A percentile compares a stretch with the other conserved stretches of the same genome.
Evolutionary conservation across 1,139 yeast genomes (phyloP).

Genomic region (Kodamaea alishanica): DNA sequence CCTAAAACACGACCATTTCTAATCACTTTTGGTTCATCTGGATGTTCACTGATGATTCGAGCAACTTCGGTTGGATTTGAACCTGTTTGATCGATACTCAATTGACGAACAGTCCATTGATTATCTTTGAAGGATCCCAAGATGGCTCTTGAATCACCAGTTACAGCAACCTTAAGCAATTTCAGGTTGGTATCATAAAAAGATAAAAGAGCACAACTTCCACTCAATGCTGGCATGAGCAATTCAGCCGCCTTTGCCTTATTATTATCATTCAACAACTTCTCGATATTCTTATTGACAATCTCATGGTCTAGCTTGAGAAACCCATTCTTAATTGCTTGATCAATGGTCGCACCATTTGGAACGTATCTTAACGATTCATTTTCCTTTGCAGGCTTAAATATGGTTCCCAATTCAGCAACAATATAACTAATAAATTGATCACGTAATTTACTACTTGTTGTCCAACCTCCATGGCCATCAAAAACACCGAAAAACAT

Average conservation of each 20-base stretch:
- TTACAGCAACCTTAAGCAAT: conserved; percentile 80
- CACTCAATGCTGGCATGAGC: conserved; percentile 90
- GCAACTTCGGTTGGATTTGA: conserved; percentile 84
- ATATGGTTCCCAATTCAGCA: conserved; percentile 68
- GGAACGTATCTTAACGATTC: conserved; percentile 55
- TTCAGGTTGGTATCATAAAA: conserved; percentile 77
- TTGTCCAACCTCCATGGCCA: conserved; percentile 97
- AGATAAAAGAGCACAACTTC: conserved; percentile 87
- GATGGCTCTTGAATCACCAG: conserved; percentile 95
- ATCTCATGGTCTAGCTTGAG: conserved; percentile 81
- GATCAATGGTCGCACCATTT: conserved; percentile 64
- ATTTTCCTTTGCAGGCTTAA: conserved; percentile 50
- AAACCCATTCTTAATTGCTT: conserved; percentile 80
- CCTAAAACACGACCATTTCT: conserved; percentile 91
- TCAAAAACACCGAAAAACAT: conserved; percentile 95
- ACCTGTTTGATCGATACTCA: conserved; percentile 93
- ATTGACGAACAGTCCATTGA: conserved; percentile 82
- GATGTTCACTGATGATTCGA: conserved; percentile 82
- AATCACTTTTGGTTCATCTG: conserved; percentile 80
- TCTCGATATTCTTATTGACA: conserved; percentile 69
- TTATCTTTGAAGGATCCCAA: conserved; percentile 71
- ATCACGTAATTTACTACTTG: conserved; percentile 79
- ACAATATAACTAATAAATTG: conserved; percentile 73
- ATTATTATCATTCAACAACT: conserved; percentile 59
- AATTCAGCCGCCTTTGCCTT: conserved; percentile 65